Percentiles rank a stretch among this genome's conserved stretches.
These are phyloP conservation scores for Dipteronia dyeriana DNA, from an alignment of 345 rosid genomes.

Conservation along the genomic window DNA sequence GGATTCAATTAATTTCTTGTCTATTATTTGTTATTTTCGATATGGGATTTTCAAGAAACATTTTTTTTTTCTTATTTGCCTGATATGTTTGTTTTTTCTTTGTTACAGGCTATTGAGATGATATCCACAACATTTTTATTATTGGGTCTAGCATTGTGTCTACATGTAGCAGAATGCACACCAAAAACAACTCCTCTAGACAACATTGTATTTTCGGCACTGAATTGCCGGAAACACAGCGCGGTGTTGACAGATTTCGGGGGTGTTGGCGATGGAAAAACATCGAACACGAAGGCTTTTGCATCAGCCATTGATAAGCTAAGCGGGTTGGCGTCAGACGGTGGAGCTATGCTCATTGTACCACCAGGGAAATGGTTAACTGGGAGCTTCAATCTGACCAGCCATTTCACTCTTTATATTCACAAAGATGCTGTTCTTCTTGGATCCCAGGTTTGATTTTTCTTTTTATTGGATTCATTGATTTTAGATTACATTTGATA, in stretches of 20 bases:
- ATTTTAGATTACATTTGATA: too few species aligned
- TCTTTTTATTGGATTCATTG: background rate
- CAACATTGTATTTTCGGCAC: conserved; percentile 34
- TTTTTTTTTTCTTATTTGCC: too few species aligned
- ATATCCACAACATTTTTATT: conserved; percentile 19
- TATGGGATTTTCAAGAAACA: too few species aligned
- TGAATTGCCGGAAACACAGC: conserved; percentile 66
- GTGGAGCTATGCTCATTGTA: conserved; percentile 75
- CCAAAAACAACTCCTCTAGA: background rate
- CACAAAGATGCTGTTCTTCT: conserved; percentile 63
- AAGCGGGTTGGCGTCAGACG: conserved; percentile 44
- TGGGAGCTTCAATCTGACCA: conserved; percentile 83
- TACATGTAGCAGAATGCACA: conserved; percentile 22
- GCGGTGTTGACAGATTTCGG: conserved; percentile 70
- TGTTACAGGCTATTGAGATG: conserved; percentile 28
- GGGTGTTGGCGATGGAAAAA: conserved; percentile 78
- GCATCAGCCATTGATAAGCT: conserved; percentile 50
- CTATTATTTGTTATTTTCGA: background rate
- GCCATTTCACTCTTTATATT: conserved; percentile 80
- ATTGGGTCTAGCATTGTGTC: conserved; percentile 25
- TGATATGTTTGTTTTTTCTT: background rate
- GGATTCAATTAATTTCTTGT: background rate
- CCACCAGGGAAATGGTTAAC: conserved; percentile 88
- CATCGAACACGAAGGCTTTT: conserved; percentile 64
- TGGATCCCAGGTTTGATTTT: conserved; percentile 62